Base-by-base conservation (phyloP, 1,284 basidiomycete genomes). In the Ustilago sp. region DNA sequence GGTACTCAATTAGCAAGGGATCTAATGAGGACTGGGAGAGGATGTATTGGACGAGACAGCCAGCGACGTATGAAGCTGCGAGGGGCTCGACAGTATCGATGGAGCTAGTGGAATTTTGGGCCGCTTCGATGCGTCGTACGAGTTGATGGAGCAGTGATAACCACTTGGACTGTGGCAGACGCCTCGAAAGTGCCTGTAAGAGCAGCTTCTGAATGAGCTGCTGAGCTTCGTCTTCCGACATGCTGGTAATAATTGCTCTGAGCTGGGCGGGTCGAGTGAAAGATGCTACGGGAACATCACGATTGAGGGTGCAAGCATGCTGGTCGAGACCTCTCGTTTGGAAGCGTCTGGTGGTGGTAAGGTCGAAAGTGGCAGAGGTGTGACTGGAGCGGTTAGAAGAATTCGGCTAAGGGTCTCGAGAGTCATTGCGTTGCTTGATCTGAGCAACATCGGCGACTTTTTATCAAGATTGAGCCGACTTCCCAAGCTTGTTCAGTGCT, bases 1-100 rank as follows among this genome's bases (percentile, higher is more conserved):
- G 59, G 31, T 77, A 77, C 19, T 74, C 75, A 47, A 70, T 60
- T 11, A 77, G 71, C 15, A 74, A 48, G 2, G 75, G 75, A 52
- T 77, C 75, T 53, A 77, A 59, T 39, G 64, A 60, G 19, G 62
- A 38, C 35, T 76, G 74, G 11, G 59, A 63, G 2, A 76, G 59
- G 11, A 65, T 59, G 38, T 68, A 45, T 28, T 43, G 53, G 50
- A 73, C 63, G 34, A 65, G 64, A 28, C 65, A 68, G 38, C 50
- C 55, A 5, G 70, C 70, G 3, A 54, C 70, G 17, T 61, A n/a
- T 15, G 70, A 68, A 23, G 35, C 54, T 11, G 64, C 60, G 17
- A 58, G 62, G 2, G 32, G 2, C 6, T 51, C 50, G 5, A 19
- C 61, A 28, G 38, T 15, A 2, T 41, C 48, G 17, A 11, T 23